These are phyloP conservation scores for Russula olivacea DNA, from an alignment of 768 basidiomycete genomes.

Conservation along the genomic window DNA sequence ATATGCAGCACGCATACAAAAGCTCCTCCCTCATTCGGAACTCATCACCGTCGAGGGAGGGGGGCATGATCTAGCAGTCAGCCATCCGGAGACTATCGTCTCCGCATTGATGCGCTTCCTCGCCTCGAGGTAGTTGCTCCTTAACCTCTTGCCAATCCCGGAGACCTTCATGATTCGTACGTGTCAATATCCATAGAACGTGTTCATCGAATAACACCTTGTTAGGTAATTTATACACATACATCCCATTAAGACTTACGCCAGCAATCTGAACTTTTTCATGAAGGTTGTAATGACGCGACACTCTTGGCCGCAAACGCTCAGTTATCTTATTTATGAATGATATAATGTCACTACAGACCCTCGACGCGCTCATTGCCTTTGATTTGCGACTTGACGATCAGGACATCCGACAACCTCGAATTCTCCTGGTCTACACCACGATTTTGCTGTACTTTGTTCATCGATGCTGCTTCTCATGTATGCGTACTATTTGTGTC, in stretches of 20 bases:
- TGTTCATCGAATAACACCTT: not conserved
- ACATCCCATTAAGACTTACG: not conserved
- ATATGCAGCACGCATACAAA: conserved; percentile 45
- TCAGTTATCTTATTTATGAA: conserved; percentile 8
- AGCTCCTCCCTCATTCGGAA: conserved; percentile 41
- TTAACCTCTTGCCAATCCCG: not conserved
- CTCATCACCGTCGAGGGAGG: conserved; percentile 47
- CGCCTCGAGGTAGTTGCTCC: conserved; percentile 4
- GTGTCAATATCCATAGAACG: not conserved
- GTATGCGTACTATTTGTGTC: conserved; percentile 12
- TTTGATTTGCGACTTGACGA: not conserved
- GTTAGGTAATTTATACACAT: conserved; percentile 18
- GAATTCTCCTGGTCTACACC: conserved; percentile 1
- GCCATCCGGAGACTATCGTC: conserved; percentile 24
- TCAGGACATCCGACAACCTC: not conserved
- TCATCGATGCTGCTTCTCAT: conserved; percentile 1
- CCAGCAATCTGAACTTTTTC: conserved; percentile 4
- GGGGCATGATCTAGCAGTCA: conserved; percentile 41
- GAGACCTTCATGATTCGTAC: conserved; percentile 12
- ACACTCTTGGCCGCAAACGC: not conserved
- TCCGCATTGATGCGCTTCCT: conserved; percentile 22
- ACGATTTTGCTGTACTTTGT: conserved; percentile 6
- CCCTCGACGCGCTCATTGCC: not conserved
- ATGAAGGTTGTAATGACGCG: conserved; percentile 6
- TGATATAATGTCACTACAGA: not conserved